phyloP scores from a whole-genome alignment of 139 green algal species.

The Coccomyxa sp. region DNA sequence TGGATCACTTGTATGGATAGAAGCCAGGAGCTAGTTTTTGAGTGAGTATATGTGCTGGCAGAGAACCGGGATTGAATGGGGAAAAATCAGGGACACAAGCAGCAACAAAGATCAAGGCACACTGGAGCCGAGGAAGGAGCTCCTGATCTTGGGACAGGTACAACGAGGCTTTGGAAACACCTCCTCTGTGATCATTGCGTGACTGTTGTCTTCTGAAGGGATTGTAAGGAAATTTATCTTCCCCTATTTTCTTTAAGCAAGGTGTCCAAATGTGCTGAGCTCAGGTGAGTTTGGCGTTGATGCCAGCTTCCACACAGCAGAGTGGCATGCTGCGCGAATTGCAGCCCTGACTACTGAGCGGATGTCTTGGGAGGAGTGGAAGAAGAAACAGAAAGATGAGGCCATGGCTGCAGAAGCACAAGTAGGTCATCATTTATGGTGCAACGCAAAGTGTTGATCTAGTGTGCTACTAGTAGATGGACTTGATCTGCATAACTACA shows the following conservation, averaged over 20 bases:
- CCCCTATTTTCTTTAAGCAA: too few species aligned
- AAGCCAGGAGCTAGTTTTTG: too few species aligned
- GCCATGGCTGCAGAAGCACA: conserved; percentile 3
- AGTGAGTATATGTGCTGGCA: too few species aligned
- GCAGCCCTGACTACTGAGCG: conserved; percentile 32
- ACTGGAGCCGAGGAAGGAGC: conserved; percentile 1
- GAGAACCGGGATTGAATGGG: conserved; percentile 35
- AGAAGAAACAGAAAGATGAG: conserved; percentile 44
- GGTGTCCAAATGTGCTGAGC: too few species aligned
- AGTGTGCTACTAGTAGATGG: too few species aligned
- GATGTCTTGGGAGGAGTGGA: conserved; percentile 55
- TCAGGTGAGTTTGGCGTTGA: conserved; percentile 26
- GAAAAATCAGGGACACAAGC: conserved; percentile 48
- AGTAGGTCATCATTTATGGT: background rate
- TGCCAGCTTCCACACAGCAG: conserved; percentile 45
- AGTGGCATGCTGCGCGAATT: conserved; percentile 47
- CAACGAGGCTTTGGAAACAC: background rate
- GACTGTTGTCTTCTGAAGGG: background rate
- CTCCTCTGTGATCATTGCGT: background rate
- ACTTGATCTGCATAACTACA: too few species aligned
- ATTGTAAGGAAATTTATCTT: too few species aligned
- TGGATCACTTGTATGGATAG: too few species aligned
- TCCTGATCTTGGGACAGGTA: background rate
- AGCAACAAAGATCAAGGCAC: conserved; percentile 28
- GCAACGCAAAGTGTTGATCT: too few species aligned